These are phyloP conservation scores for Aureobasidium uvarum DNA, from an alignment of 2,329 filamentous ascomycete species.

Conservation along the genomic window DNA sequence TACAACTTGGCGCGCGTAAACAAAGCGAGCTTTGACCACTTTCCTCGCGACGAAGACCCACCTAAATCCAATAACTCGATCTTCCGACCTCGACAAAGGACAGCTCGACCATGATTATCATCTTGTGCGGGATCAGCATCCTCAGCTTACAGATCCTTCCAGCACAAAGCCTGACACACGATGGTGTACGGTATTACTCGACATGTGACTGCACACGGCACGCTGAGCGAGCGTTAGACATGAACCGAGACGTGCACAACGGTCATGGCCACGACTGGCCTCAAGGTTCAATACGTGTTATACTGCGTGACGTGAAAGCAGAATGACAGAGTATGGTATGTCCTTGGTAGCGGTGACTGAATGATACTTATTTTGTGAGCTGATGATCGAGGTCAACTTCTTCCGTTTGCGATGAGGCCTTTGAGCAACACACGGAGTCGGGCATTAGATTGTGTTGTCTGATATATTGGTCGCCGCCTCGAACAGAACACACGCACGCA, in stretches of 20 bases:
- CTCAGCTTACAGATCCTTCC: neutral
- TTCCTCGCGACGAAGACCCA: neutral
- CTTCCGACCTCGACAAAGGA: neutral
- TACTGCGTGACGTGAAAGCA: neutral
- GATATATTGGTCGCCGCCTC: neutral
- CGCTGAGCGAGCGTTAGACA: neutral
- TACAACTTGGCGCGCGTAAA: neutral
- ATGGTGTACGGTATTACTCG: neutral
- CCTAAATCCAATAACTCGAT: neutral
- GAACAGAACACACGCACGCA: neutral
- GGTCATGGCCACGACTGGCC: neutral
- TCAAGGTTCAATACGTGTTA: constrained; percentile 9
- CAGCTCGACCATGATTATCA: neutral
- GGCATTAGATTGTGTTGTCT: neutral
- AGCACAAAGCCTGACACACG: neutral
- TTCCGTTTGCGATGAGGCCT: neutral
- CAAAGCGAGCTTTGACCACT: neutral
- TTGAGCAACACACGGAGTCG: neutral
- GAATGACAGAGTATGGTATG: neutral
- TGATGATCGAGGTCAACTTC: neutral
- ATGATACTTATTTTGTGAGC: neutral
- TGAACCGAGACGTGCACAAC: neutral
- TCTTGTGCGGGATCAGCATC: neutral
- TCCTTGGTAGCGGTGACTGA: no score
- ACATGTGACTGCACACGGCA: neutral